phyloP scores from a whole-genome alignment of 768 basidiomycete species.

The Tylopilus felleus region DNA sequence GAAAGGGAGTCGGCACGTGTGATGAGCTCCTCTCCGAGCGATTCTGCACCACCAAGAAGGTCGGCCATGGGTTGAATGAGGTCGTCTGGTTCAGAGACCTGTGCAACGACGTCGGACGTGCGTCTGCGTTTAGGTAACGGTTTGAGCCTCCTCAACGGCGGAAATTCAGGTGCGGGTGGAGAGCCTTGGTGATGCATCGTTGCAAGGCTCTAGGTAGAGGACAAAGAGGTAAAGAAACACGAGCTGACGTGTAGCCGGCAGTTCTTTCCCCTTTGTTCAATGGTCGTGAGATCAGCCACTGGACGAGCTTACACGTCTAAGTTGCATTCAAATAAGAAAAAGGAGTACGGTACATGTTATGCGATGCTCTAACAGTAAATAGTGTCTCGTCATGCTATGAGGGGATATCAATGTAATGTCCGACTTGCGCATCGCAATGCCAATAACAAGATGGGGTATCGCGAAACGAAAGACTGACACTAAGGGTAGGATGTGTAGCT shows the following conservation, averaged over 20 bases:
- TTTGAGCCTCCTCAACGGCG: conserved; percentile 62
- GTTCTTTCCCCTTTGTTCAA: background rate
- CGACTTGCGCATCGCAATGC: conserved; percentile 47
- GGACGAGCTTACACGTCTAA: too few relatives aligned
- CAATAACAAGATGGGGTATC: conserved; percentile 43
- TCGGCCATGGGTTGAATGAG: conserved; percentile 30
- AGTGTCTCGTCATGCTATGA: conserved; percentile 57
- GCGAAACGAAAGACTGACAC: conserved; percentile 51
- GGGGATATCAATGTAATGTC: conserved; percentile 42
- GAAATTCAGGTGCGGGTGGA: conserved; percentile 60
- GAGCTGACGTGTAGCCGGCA: conserved; percentile 30
- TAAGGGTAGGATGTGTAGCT: conserved; percentile 36
- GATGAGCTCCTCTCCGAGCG: conserved; percentile 57
- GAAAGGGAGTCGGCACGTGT: conserved; percentile 56
- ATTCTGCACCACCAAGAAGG: conserved; percentile 42
- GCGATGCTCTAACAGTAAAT: conserved; percentile 64
- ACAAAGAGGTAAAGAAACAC: conserved; percentile 23
- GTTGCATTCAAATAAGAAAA: conserved; percentile 26
- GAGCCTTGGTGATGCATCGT: conserved; percentile 50
- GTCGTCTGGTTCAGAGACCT: conserved; percentile 25
- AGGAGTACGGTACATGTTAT: conserved; percentile 43
- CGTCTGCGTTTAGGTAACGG: conserved; percentile 76
- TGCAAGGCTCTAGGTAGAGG: conserved; percentile 4
- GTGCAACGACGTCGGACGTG: conserved; percentile 37
- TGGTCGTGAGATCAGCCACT: conserved; percentile 24